Percentiles rank a stretch among this genome's conserved stretches.
Conservation (phyloP, 1,139 yeast genomes). For the Hemisphaericaspora lyxosophila region DNA sequence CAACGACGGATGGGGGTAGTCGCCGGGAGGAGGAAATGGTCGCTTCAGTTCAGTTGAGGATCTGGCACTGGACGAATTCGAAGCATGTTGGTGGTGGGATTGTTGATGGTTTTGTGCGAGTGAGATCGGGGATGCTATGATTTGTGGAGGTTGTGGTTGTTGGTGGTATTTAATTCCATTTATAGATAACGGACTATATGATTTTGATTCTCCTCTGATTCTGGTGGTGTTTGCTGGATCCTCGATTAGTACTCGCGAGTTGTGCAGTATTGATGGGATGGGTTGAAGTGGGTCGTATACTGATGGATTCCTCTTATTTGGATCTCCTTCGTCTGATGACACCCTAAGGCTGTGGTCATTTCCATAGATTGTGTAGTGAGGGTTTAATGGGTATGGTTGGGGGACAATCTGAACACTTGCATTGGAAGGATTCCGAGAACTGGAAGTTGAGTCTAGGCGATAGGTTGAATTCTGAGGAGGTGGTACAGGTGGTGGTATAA, state of each 20-base stretch:
- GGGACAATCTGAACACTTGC: constrained; percentile 26
- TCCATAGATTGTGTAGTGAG: constrained; percentile 33
- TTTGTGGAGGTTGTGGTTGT: constrained; percentile 3
- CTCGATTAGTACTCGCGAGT: constrained; percentile 12
- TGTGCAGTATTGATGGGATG: constrained; percentile 21
- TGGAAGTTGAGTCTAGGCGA: constrained; percentile 8
- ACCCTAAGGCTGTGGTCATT: constrained; percentile 13
- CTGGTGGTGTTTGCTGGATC: constrained; percentile 7
- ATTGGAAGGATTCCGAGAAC: constrained; percentile 19
- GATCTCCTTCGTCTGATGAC: constrained; percentile 5
- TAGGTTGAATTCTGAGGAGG: constrained; percentile 7
- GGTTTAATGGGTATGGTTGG: constrained; percentile 39
- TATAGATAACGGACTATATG: constrained; percentile 16
- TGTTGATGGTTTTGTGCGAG: constrained; percentile 4
- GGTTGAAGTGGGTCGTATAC: constrained; percentile 39
- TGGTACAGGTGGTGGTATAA: constrained; percentile 11
- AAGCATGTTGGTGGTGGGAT: constrained; percentile 3
- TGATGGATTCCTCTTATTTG: constrained; percentile 22
- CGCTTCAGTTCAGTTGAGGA: constrained; percentile 6
- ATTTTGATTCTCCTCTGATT: constrained; percentile 12
- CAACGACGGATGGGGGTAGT: too few species aligned
- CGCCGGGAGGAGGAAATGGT: not conserved
- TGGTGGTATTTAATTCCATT: constrained; percentile 8
- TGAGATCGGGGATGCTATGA: constrained; percentile 6
- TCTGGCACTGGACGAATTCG: constrained; percentile 4